Conservation (phyloP, 2,329 filamentous ascomycete species). For the Penicillium brevicompactum region DNA sequence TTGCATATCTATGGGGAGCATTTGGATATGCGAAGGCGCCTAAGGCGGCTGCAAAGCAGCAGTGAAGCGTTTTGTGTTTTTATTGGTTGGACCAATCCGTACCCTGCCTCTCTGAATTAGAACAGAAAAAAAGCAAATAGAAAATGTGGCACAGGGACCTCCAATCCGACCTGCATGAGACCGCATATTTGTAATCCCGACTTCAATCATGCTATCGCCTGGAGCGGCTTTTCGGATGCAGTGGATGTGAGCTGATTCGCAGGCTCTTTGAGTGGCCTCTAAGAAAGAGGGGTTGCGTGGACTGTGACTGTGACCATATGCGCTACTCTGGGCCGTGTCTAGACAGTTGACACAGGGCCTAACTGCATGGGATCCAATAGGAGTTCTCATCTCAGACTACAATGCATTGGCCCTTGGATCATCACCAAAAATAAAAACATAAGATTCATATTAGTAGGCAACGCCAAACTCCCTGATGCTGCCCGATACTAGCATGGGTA, state of each 20-base stretch:
- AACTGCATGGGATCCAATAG: not conserved
- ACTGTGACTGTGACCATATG: not conserved
- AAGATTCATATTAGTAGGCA: slow-evolving; percentile 8
- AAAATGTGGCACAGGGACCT: not conserved
- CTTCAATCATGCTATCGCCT: not conserved
- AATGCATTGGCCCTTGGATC: not conserved
- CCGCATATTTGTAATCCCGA: not conserved
- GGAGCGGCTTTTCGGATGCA: slow-evolving; percentile 10
- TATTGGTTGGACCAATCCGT: slow-evolving; percentile 5
- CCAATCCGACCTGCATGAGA: not conserved
- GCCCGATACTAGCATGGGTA: slow-evolving; percentile 24
- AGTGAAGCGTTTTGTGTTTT: slow-evolving; percentile 26
- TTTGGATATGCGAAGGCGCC: slow-evolving; percentile 53
- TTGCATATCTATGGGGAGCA: slow-evolving; percentile 60
- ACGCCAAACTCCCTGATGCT: slow-evolving; percentile 21
- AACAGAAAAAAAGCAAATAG: slow-evolving; percentile 1
- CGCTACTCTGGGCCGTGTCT: not conserved
- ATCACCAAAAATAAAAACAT: not conserved
- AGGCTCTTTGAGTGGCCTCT: not conserved
- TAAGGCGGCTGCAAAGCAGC: slow-evolving; percentile 40
- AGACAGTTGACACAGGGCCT: not conserved
- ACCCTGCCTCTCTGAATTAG: not conserved
- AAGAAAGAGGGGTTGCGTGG: not conserved
- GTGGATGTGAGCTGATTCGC: slow-evolving; percentile 15
- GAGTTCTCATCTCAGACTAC: not conserved